Evolutionary conservation across 2,329 filamentous ascomycete genomes (phyloP), one percentile per base, ranked within the genome.

Genomic region (Macroventuria anomochaeta): DNA sequence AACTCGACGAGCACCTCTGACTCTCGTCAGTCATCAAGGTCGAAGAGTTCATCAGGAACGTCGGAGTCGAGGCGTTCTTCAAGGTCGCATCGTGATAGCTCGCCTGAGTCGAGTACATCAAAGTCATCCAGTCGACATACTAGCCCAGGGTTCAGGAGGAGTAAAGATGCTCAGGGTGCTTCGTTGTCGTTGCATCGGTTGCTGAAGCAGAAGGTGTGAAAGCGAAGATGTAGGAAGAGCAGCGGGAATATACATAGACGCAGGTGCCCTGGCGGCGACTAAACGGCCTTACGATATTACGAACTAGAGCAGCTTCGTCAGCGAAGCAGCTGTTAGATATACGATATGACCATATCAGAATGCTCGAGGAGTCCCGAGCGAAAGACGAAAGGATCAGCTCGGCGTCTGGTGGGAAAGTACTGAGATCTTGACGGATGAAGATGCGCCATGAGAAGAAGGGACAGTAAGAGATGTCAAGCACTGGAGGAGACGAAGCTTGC

Each of bases 1-100:
- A 64, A 36, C 23, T 64, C 61, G 13, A 44, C 56, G 13, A 32
- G 49, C 17, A 61, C 61, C 3, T 37, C 51, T 3, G 63, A 65
- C 31, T 47, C 50, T 3, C 57, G 53, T 23, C 55, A 46, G 12
- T 40, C 55, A 18, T 38, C 41, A 20, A 40, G 25, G 5, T 51
- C 41, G 21, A 55, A 50, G n/a, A 55, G 39, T 36, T 41, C 52
- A n/a, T 37, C 46, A 7, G 20, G 7, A 3, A 31, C 46, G 2
- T 33, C 46, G 2, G 46, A 50, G 23, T 50, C 46, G 3, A 54
- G 44, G 39, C 51, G 44, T 5, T 55, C 53, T 2, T 50, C 41
- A 3, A 46, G 36, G 21, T 55, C 53, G 26, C 41, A 51, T 21
- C 46, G 53, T 7, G 46, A 51, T 8, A 51, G 40, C 46, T 46